Base-by-base conservation (phyloP, 352 stramenopile species). In the Pythium coloratum region DNA sequence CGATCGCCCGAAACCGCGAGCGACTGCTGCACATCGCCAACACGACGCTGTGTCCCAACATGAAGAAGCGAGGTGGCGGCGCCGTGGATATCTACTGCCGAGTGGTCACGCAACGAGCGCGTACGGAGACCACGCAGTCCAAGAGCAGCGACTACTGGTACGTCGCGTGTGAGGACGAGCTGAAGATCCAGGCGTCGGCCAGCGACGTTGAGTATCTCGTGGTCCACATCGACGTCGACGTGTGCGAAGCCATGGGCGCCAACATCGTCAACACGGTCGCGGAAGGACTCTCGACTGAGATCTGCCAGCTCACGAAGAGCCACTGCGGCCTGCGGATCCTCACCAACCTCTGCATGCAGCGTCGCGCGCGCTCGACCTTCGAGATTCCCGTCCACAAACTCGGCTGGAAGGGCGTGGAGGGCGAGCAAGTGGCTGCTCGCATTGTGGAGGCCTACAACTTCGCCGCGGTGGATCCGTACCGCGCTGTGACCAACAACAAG, bases 221-320 rank as follows among this genome's bases (percentile, higher is more conserved):
- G 24, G 86, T 94, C n/a, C 88, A 96, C 72, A 82, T 95, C 20
- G 86, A 95, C 59, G 86, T 96, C 24, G 86, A 96, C 59, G 85
- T 94, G 53, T 94, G 88, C 55, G 88, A 96, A 76, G 88, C 88
- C 46, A 96, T 96, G 88, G 88, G 88, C 33, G 88, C 88, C 44
- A 96, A 96, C 69, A 87, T 95, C 54, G 88, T 96, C 67, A 96
- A 96, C 72, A 95, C 88, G 5, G 84, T 96, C 24, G 85, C 85
- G 6, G 88, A 96, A 59, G 87, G 87, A 4, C 70, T 95, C 14
- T 90, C 85, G 40, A 81, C 76, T 66, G 82, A 94, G 78, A 76
- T 95, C 18, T 81, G 76, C 10, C 75, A 75, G 13, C 69, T 95
- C 67, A 91, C 86, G 3, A 73, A 76, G 33, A 88, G 81, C 64